Evolutionary conservation across 768 basidiomycete genomes (phyloP), one percentile per base, ranked within the genome.

Genomic region (Mrakia blollopis): DNA sequence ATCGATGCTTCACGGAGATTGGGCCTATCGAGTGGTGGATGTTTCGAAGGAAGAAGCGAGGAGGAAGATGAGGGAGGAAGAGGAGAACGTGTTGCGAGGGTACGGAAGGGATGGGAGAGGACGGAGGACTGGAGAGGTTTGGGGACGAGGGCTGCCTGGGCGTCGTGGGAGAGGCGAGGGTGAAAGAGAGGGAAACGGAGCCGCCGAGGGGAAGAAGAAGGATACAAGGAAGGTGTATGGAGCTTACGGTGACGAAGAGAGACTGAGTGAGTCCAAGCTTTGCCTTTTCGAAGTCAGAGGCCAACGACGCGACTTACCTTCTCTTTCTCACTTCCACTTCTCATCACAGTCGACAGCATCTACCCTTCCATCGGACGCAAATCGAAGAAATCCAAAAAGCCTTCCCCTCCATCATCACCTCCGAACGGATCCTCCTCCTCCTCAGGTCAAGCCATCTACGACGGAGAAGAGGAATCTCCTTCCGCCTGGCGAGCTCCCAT

Each of bases 1-100:
- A 8, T 86, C 88, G 79, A 91, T 93, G 78, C 86, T 95, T 35
- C 98, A 94, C 80, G 93, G 93, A 7, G 92, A 95, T 84, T 93
- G 77, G 77, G 50, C 21, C n/a, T 72, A 74, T 61, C 60, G 67
- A 7, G 79, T 82, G 50, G 63, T 82, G 60, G 81, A 83, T 52
- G 82, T 82, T 1, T 80, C 79, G 1, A 78, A 54, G 25, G 77
- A 78, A 28, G 82, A 82, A 25, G 92, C 91, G 28, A 85, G 88
- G 78, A 84, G 84, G 44, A 82, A 85, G 65, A 90, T 92, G 83
- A 91, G 92, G 89, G 88, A 89, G 75, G 92, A 93, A 80, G 94
- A 97, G 83, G 92, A 95, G 81, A 87, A 91, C 57, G 90, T 94
- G 50, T 82, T 95, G 79, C 85, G 88, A 63, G 89, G 92, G 79